These are phyloP conservation scores for Lipomyces yarrowii DNA, from an alignment of 1,139 yeast genomes.

Conservation along the genomic window DNA sequence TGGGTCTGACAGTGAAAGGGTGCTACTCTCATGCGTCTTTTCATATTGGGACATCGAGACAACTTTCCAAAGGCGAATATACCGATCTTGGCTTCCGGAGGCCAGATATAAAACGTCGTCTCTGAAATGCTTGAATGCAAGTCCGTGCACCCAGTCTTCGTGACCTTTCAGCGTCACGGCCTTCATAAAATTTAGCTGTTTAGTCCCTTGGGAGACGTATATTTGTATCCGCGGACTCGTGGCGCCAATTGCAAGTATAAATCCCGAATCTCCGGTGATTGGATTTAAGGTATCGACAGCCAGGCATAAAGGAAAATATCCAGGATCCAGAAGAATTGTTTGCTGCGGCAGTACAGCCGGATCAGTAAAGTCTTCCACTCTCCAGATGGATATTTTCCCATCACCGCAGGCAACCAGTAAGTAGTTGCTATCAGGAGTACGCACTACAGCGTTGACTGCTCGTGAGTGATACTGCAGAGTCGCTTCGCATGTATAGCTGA, in stretches of 20 bases:
- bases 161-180: conserved; percentile 74
- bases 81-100: conserved; percentile 86
- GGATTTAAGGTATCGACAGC: conserved; percentile 52
- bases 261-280: conserved; percentile 33
- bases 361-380: conserved; percentile 28
- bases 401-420: conserved; percentile 34
- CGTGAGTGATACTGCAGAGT: conserved; percentile 46
- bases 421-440: conserved; percentile 34
- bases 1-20: conserved; percentile 20
- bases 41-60: conserved; percentile 12
- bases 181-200: conserved; percentile 23
- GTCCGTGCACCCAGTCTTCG: conserved; percentile 88
- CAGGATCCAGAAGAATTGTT: conserved; percentile 43
- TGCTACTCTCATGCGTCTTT: not conserved
- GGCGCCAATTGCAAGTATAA: conserved; percentile 74
- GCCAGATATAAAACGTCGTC: conserved; percentile 61
- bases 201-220: conserved; percentile 46
- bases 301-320: conserved; percentile 67
- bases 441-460: conserved; percentile 53
- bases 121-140: conserved; percentile 58
- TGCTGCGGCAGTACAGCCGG: conserved; percentile 39
- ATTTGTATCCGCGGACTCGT: conserved; percentile 63
- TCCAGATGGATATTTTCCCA: conserved; percentile 33
- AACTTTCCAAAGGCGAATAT: conserved; percentile 79
- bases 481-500: conserved; percentile 35